These are phyloP conservation scores for Madurella mycetomatis DNA, from an alignment of 2,329 filamentous ascomycete genomes.

Conservation along the genomic window DNA sequence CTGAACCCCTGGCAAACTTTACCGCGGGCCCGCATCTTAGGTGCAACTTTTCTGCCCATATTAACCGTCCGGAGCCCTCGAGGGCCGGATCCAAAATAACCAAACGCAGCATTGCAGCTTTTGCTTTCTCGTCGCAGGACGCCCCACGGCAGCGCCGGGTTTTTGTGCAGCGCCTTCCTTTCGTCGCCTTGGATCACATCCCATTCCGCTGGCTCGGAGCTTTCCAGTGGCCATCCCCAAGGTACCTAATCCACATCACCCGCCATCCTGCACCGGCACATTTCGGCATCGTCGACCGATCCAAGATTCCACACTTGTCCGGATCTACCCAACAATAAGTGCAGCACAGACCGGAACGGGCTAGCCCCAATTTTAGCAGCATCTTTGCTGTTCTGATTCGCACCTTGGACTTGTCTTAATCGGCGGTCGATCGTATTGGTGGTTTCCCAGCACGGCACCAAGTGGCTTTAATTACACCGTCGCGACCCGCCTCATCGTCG, in stretches of 20 bases:
- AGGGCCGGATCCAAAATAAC: slow-evolving; percentile 24
- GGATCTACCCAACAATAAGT: not conserved
- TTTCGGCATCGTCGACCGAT: slow-evolving; percentile 20
- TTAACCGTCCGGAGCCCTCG: slow-evolving; percentile 25
- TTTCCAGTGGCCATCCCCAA: not conserved
- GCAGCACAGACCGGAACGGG: slow-evolving; percentile 5
- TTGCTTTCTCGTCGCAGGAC: not conserved
- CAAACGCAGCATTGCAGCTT: slow-evolving; percentile 16
- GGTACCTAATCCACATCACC: not conserved
- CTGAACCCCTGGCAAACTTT: slow-evolving; percentile 19
- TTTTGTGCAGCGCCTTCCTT: slow-evolving; percentile 1
- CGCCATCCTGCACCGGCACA: slow-evolving; percentile 10
- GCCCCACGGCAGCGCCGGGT: slow-evolving; percentile 13
- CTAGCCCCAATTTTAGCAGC: slow-evolving; percentile 14
- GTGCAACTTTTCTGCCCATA: slow-evolving; percentile 19
- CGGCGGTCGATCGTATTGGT: slow-evolving; percentile 13
- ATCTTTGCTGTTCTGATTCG: slow-evolving; percentile 15
- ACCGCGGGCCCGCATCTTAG: slow-evolving; percentile 17
- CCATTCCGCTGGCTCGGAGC: slow-evolving; percentile 24
- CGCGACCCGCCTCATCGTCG: not conserved
- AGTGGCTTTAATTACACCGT: slow-evolving; percentile 13
- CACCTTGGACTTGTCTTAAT: slow-evolving; percentile 5
- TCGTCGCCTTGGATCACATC: slow-evolving; percentile 1
- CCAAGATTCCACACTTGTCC: slow-evolving; percentile 3
- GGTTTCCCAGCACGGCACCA: slow-evolving; percentile 6